Conservation (phyloP, 768 basidiomycete genomes). For the Lactarius sanguifluus region DNA sequence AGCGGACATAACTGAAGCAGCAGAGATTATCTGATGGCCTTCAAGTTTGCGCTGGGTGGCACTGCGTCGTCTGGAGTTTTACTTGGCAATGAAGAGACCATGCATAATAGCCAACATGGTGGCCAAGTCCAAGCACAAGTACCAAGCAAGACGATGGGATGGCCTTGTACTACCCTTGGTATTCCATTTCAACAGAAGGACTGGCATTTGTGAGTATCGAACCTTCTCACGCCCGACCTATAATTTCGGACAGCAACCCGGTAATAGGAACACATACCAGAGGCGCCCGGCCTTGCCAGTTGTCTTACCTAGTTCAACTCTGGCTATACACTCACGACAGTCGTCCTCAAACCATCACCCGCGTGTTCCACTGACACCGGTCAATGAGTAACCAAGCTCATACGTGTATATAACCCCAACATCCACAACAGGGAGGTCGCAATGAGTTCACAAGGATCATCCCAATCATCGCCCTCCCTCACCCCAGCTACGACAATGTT, state of each 20-base stretch:
- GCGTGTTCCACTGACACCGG: background rate
- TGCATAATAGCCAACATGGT: background rate
- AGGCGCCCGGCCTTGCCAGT: background rate
- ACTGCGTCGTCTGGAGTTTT: background rate
- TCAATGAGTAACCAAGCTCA: background rate
- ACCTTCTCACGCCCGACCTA: no score
- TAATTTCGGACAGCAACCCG: background rate
- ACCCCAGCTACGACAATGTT: background rate
- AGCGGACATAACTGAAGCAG: background rate
- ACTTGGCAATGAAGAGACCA: background rate
- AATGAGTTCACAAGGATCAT: constrained; percentile 7
- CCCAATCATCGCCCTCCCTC: background rate
- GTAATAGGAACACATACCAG: background rate
- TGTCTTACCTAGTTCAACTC: background rate
- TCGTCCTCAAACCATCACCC: background rate
- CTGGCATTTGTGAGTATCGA: no score
- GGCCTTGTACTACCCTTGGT: no score
- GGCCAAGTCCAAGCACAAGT: background rate
- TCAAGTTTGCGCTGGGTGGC: background rate
- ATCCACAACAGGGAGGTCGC: background rate
- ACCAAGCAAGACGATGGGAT: no score
- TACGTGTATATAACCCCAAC: background rate
- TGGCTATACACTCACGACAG: background rate
- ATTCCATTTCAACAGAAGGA: background rate
- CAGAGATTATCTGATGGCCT: background rate